phyloP scores from a whole-genome alignment of 2,329 filamentous ascomycete species.

The Penicillium sp. region DNA sequence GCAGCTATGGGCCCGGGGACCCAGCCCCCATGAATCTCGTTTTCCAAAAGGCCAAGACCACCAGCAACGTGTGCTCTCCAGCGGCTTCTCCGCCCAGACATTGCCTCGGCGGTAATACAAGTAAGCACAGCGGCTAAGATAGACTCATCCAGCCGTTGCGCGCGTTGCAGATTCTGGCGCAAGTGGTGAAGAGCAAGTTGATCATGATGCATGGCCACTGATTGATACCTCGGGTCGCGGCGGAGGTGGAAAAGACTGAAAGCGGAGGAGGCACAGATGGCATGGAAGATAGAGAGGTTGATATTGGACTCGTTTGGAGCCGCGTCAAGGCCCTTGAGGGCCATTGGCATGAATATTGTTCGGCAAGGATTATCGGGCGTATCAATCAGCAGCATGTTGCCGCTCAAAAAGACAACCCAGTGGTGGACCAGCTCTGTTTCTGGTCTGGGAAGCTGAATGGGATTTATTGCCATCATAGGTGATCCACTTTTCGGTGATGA shows the following conservation, averaged over 20 bases:
- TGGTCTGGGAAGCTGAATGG: slow-evolving; percentile 10
- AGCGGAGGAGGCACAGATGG: slow-evolving; percentile 27
- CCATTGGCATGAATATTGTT: slow-evolving; percentile 29
- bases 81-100: slow-evolving; percentile 29
- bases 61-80: slow-evolving; percentile 28
- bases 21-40: slow-evolving; percentile 25
- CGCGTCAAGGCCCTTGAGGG: slow-evolving; percentile 20
- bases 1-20: slow-evolving; percentile 15
- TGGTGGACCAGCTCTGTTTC: slow-evolving; percentile 32
- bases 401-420: slow-evolving; percentile 33
- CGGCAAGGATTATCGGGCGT: slow-evolving; percentile 32
- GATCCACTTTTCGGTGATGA: not conserved
- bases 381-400: slow-evolving; percentile 33
- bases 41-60: slow-evolving; percentile 24
- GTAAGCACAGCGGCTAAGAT: slow-evolving; percentile 20
- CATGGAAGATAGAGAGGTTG: slow-evolving; percentile 33
- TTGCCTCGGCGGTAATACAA: slow-evolving; percentile 26
- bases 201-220: slow-evolving; percentile 31
- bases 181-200: slow-evolving; percentile 32
- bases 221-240: slow-evolving; percentile 25
- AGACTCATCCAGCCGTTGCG: slow-evolving; percentile 19
- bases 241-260: slow-evolving; percentile 30
- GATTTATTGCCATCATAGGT: slow-evolving; percentile 5
- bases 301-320: slow-evolving; percentile 22
- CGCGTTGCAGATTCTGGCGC: slow-evolving; percentile 22